Evolutionary conservation across 73 alveolate genomes (phyloP), one percentile per base, ranked within the genome.

Genomic region (Paramecium bursaria): DNA sequence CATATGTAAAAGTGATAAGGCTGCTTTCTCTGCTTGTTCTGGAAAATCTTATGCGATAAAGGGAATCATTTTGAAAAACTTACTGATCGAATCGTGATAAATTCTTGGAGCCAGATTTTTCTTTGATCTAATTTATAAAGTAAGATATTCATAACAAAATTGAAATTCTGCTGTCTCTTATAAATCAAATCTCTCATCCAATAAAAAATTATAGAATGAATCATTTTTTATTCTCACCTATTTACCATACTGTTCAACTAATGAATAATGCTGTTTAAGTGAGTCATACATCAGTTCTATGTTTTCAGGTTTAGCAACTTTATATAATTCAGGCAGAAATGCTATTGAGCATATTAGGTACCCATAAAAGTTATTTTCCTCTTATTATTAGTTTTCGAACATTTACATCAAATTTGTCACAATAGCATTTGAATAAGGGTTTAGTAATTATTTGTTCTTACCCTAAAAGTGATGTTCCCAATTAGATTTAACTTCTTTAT

Each of bases 81-180:
- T 67, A 39, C 33, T 39, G 0, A 67, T 11, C 17, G 82, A 67
- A 67, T 67, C 82, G 44, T 67, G 44, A 39, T 7, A 67, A 5
- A 67, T 57, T 67, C 82, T 67, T 7, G 60, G 33, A 9, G 13
- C 22, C 10, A 11, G 4, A 48, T 67, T 39, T 21, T 67, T 67
- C 33, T 67, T 67, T 1, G 82, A 39, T 42, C 82, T 67, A 17
- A 67, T 67, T 42, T 67, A 35, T 67, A 39, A 39, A 2, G 44
- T 67, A 15, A 67, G n/a, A 21, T 67, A 67, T 67, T 67, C 82
- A 67, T 67, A 67, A 15, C 82, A 67, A 42, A 67, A 67, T 47
- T 31, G 17, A 17, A 67, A 67, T 42, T 67, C 82, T 15, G 60
- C 82, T 39, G 82, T 67, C 33, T 67, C 82, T 67, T 67, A 14